Conservation (phyloP, 176 grass and related monocot genomes). For the Triticum aestivum region IWGSC_CS_RefSeq_v2.1 NC_057810.1:1588035-1588534, state of each 20-base stretch:
- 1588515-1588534: too few species aligned
- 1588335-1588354: neutral
- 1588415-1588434: too few species aligned
- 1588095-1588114: neutral
- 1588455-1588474: too few species aligned
- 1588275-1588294: neutral
- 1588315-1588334: neutral
- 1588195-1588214: neutral
- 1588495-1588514: too few species aligned
- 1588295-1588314: neutral
- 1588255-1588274: too few species aligned
- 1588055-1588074: too few species aligned
- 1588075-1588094: neutral
- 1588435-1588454: too few species aligned
- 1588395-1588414: too few species aligned
- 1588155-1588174: neutral
- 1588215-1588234: too few species aligned
- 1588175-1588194: neutral
- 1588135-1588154: conserved; percentile 1
- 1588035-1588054: too few species aligned
- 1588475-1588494: too few species aligned
- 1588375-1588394: neutral
- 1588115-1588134: neutral
- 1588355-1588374: neutral
- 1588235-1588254: too few species aligned